Percentiles rank a stretch among this genome's conserved stretches.
These are phyloP conservation scores for Salvia miltiorrhiza DNA, from an alignment of 257 asterid genomes.

Conservation along the genomic window DNA sequence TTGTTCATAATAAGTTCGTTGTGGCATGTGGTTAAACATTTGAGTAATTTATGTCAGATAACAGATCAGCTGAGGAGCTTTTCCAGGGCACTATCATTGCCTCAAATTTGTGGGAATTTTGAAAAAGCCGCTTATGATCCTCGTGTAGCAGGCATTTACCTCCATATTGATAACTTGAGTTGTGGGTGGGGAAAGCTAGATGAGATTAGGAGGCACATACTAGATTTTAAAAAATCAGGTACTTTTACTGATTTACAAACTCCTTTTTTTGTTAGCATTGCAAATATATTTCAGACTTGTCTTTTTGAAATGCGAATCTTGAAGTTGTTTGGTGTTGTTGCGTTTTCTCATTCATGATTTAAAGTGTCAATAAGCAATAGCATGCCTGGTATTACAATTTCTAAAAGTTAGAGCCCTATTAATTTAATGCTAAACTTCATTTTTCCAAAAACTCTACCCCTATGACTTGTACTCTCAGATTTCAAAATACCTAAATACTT, in stretches of 20 bases:
- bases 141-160: conserved; percentile 64
- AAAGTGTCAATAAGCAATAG: background rate
- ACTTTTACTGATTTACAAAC: background rate
- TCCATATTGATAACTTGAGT: conserved; percentile 58
- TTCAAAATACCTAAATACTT: background rate
- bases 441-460: background rate
- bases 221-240: conserved; percentile 76
- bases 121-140: conserved; percentile 80
- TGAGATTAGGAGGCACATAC: conserved; percentile 68
- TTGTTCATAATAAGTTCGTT: background rate
- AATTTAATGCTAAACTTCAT: background rate
- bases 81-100: conserved; percentile 60
- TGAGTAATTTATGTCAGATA: conserved; percentile 43
- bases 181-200: conserved; percentile 90
- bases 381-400: background rate
- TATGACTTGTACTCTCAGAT: background rate
- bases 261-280: background rate
- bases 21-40: background rate
- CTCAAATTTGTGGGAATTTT: conserved; percentile 66
- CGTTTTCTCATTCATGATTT: background rate
- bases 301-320: background rate
- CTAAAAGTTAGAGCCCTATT: background rate
- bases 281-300: background rate
- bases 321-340: background rate
- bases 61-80: conserved; percentile 74